Conservation (phyloP, 352 stramenopile genomes). For the Phytopythium sindhum region DNA sequence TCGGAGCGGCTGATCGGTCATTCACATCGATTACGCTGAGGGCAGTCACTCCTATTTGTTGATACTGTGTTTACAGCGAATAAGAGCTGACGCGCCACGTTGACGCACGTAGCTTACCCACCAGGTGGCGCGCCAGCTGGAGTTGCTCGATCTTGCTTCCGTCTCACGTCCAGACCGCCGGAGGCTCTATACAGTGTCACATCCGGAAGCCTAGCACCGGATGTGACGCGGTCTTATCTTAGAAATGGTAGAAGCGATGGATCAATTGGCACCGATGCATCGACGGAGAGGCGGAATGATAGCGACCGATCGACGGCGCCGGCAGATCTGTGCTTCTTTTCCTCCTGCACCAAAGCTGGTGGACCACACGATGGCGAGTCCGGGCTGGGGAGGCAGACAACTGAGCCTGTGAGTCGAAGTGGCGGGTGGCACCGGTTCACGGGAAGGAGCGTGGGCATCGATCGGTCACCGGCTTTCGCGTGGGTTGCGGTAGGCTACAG, state of each 20-base stretch:
- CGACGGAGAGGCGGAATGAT: not conserved
- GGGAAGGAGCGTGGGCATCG: not conserved
- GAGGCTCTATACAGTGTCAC: not conserved
- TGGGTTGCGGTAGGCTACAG: not conserved
- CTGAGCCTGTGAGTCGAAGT: not conserved
- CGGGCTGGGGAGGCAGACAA: not conserved
- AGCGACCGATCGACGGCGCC: not conserved
- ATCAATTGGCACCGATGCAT: not conserved
- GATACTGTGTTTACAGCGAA: not conserved
- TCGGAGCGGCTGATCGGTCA: not conserved
- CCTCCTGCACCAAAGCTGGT: not conserved
- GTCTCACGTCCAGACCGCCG: not conserved
- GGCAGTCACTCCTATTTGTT: not conserved
- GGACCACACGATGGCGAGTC: not conserved
- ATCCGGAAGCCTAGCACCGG: not conserved
- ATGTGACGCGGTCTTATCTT: not conserved
- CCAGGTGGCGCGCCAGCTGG: conserved; percentile 6
- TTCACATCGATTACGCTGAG: not conserved
- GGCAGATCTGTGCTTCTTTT: not conserved
- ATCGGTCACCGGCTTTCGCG: not conserved
- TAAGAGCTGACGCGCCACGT: not conserved
- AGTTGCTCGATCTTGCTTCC: not conserved
- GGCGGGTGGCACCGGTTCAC: not conserved
- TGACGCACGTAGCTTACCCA: not conserved
- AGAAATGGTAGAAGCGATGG: not conserved